Percentiles rank a stretch among this genome's conserved stretches.
These are phyloP conservation scores for Phenoliferia sp. DNA, from an alignment of 1,284 basidiomycete species.

Conservation along the genomic window DNA sequence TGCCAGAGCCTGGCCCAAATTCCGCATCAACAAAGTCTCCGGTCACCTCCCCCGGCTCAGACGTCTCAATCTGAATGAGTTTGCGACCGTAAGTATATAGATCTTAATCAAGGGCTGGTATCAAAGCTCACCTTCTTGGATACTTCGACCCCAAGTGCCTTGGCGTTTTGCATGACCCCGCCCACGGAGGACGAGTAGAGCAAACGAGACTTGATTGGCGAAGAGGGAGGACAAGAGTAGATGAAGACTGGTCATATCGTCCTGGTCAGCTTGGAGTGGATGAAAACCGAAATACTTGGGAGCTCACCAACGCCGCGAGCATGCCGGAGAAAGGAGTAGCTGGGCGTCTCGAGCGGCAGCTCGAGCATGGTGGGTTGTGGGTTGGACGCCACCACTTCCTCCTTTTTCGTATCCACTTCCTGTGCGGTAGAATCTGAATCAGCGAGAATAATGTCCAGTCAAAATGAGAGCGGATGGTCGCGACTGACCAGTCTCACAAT, in stretches of 20 bases:
- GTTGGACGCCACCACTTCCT: conserved; percentile 11
- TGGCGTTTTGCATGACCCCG: conserved; percentile 55
- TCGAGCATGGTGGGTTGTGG: conserved; percentile 13
- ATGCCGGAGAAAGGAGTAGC: conserved; percentile 24
- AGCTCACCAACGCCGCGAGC: conserved; percentile 7
- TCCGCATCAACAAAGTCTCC: conserved; percentile 58
- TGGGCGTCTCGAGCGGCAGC: conserved; percentile 10
- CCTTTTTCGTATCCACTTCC: conserved; percentile 23
- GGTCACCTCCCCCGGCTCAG: conserved; percentile 66
- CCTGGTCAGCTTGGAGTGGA: neutral
- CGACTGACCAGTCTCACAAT: conserved; percentile 1
- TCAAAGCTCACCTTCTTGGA: conserved; percentile 28
- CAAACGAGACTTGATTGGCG: conserved; percentile 78
- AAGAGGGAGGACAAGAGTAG: conserved; percentile 75
- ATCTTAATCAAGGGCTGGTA: too few species aligned
- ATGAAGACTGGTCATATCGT: conserved; percentile 60
- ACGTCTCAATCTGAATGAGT: conserved; percentile 68
- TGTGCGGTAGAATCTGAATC: neutral
- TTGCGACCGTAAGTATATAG: conserved; percentile 42
- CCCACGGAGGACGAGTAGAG: conserved; percentile 69
- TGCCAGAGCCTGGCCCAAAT: conserved; percentile 45
- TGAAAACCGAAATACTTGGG: neutral
- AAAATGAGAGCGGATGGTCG: neutral
- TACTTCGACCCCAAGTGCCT: conserved; percentile 49
- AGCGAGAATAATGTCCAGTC: neutral